Evolutionary conservation across 306 rosid genomes (phyloP).

Genomic region (Clitoria ternatea): DNA sequence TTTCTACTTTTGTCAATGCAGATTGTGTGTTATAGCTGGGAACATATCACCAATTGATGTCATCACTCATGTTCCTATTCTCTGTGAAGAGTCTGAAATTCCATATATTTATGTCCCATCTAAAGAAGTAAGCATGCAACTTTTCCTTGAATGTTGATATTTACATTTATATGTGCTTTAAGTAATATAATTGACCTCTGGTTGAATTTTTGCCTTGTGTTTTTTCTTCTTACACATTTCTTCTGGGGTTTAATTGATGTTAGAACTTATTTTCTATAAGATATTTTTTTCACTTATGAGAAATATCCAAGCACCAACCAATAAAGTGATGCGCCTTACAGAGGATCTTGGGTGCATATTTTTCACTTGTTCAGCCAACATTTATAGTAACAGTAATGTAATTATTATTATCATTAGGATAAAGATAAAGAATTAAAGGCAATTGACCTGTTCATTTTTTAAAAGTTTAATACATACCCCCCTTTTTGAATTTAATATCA

Average conservation of each 20-base stretch:
- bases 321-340: neutral
- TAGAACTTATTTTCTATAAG: neutral
- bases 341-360: neutral
- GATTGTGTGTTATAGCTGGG: constrained; percentile 88
- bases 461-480: neutral
- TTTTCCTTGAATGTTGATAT: neutral
- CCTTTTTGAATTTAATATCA: neutral
- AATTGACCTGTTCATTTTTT: neutral
- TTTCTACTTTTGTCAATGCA: constrained; percentile 30
- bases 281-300: neutral
- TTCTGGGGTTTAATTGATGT: neutral
- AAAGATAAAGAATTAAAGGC: neutral
- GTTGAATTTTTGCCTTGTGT: neutral
- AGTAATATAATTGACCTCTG: neutral
- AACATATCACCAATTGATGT: constrained; percentile 95
- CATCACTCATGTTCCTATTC: constrained; percentile 82
- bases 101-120: constrained; percentile 75
- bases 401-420: too few relatives aligned
- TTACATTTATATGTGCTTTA: neutral
- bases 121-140: constrained; percentile 63
- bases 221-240: neutral
- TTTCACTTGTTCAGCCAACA: neutral
- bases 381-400: neutral
- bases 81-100: constrained; percentile 84
- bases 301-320: neutral